These are phyloP conservation scores for Xenoacremonium recifei DNA, from an alignment of 2,329 filamentous ascomycete species.

Conservation along the genomic window DNA sequence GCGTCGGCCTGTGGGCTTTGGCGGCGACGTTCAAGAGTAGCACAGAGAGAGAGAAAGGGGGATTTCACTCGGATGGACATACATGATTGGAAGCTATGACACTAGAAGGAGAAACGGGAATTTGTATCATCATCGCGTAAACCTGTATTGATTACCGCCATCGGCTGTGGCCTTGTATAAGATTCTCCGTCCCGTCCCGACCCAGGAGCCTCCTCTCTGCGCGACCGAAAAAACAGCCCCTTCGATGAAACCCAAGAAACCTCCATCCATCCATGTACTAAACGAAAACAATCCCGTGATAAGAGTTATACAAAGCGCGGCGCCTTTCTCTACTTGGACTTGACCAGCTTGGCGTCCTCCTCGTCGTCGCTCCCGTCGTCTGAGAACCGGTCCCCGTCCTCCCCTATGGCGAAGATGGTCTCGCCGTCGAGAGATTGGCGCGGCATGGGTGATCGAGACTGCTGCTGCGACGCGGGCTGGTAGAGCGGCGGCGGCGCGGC, in stretches of 20 bases:
- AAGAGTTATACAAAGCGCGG: constrained; percentile 1
- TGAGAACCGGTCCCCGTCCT: constrained; percentile 79
- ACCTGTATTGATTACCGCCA: background rate
- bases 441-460: constrained; percentile 45
- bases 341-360: constrained; percentile 57
- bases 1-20: constrained; percentile 86
- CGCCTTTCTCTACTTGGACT: constrained; percentile 34
- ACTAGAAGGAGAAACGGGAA: constrained; percentile 1
- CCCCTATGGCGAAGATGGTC: constrained; percentile 93
- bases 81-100: background rate
- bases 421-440: constrained; percentile 73
- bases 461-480: too few species aligned
- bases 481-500: constrained; percentile 20
- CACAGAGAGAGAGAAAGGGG: too few species aligned
- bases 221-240: too few species aligned
- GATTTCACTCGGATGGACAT: too few species aligned
- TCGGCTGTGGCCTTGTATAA: background rate
- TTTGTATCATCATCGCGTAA: background rate
- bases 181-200: background rate
- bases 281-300: background rate
- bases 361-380: constrained; percentile 60
- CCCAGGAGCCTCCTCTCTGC: too few species aligned
- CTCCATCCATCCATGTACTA: background rate
- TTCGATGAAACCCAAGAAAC: background rate
- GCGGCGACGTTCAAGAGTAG: constrained; percentile 62